Base-by-base conservation (phyloP, 2,329 filamentous ascomycete species). In the Colletotrichum sp. region DNA sequence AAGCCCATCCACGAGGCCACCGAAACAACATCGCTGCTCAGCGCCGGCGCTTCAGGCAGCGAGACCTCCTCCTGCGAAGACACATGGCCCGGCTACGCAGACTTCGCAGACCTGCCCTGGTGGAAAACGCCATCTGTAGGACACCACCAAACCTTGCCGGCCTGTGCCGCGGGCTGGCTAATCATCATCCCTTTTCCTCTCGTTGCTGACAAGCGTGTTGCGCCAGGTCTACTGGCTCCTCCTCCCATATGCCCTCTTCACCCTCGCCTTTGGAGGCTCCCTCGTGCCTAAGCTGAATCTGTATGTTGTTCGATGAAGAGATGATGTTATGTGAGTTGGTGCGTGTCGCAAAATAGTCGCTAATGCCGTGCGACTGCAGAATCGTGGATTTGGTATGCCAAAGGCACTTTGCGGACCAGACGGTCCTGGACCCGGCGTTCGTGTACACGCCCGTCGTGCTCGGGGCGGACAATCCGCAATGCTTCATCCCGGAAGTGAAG, bases 231-330 rank as follows among this genome's bases (percentile, higher is more conserved):
- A 90, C 84, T 99, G 96, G 95, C 89, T 99, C 6, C 84, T 99
- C 9, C 92, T 91, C 0, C 95, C 96, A 1, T 97, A 96, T 84
- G 89, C 94, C 72, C 85, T 98, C 60, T 96, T 95, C 82, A 95
- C 95, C 0, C 87, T 98, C 70, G 96, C 96, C 0, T 96, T 97
- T 84, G 97, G 96, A 36, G 95, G 95, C 72, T 91, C 95, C 8
- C 88, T 97, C 9, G 95, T 98, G 10, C 96, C 96, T 12, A 97
- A 94, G 83, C 89, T 98, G 77, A 98, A 98, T 81, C 86, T 98
- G 85, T 92, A 85, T 83, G 90, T 80, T 70, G 30, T 39, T 6
- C 63, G 10, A 32, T 2, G 36, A 12, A 18, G 57, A 32, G 57
- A 13, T 24, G 21, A 24, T 24, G 21, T 24, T 49, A 49, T 26